Percentiles rank a stretch among this genome's conserved stretches.
These are phyloP conservation scores for Calvatia gigantea DNA, from an alignment of 768 basidiomycete genomes.

Conservation along the genomic window DNA sequence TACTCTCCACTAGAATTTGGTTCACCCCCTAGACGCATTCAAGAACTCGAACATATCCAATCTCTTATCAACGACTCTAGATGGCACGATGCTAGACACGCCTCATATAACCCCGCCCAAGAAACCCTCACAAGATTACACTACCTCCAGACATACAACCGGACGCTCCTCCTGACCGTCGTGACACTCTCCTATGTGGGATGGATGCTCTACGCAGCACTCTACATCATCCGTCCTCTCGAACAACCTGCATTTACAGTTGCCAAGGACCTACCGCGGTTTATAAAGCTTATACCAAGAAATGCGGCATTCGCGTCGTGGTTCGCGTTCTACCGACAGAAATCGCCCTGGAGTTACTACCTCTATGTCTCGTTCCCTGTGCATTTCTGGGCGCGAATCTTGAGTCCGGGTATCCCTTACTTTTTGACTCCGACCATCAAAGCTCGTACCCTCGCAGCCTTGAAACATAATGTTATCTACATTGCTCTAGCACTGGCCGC, in stretches of 20 bases:
- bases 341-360: constrained; percentile 69
- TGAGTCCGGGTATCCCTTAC: constrained; percentile 23
- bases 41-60: constrained; percentile 34
- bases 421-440: not conserved
- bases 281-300: constrained; percentile 13
- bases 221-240: constrained; percentile 49
- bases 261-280: not conserved
- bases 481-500: constrained; percentile 48
- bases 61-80: constrained; percentile 34
- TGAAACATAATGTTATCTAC: constrained; percentile 22
- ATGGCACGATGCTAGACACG: constrained; percentile 48
- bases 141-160: constrained; percentile 85
- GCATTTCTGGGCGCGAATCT: constrained; percentile 71
- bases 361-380: constrained; percentile 72
- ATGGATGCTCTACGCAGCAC: constrained; percentile 69
- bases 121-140: constrained; percentile 57
- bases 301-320: constrained; percentile 35
- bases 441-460: not conserved
- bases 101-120: constrained; percentile 50
- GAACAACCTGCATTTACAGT: constrained; percentile 14
- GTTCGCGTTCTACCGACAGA: constrained; percentile 55
- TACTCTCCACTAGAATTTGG: constrained; percentile 41
- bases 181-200: constrained; percentile 72
- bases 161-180: constrained; percentile 63
- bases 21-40: constrained; percentile 33